A percentile compares a stretch with the other conserved stretches of the same genome.
These are phyloP conservation scores for Dothideomycetes sp. DNA, from an alignment of 2,329 filamentous ascomycete species.

Conservation along the genomic window DNA sequence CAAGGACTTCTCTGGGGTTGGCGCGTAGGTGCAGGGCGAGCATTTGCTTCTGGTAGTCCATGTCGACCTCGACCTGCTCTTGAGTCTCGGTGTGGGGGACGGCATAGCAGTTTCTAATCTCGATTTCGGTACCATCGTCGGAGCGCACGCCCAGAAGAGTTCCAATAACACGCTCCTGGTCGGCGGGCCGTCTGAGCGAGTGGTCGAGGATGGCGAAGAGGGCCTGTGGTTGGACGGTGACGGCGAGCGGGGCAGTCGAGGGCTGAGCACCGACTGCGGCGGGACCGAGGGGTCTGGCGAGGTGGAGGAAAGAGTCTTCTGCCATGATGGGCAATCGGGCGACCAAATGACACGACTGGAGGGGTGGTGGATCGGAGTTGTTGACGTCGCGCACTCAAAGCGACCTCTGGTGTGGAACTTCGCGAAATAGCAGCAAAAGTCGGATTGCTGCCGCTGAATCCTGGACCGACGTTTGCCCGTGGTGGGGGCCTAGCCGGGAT, in stretches of 20 bases:
- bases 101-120: conserved; percentile 92
- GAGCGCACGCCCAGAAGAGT: conserved; percentile 86
- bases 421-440: not conserved
- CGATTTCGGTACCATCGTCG: conserved; percentile 93
- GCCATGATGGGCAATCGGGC: conserved; percentile 55
- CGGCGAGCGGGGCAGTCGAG: conserved; percentile 81
- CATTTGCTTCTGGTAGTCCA: conserved; percentile 99
- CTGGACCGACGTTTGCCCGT: not conserved
- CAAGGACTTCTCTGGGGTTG: conserved; percentile 82
- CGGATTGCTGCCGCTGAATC: not conserved
- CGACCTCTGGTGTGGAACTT: not conserved
- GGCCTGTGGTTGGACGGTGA: conserved; percentile 88
- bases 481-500: no score
- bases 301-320: conserved; percentile 82
- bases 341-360: conserved; percentile 1
- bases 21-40: conserved; percentile 87
- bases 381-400: conserved; percentile 4
- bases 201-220: conserved; percentile 70
- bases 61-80: conserved; percentile 98
- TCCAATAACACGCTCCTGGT: conserved; percentile 92
- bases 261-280: conserved; percentile 67
- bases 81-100: conserved; percentile 97
- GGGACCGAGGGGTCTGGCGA: conserved; percentile 83
- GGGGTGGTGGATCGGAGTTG: conserved; percentile 8
- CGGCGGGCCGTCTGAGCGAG: conserved; percentile 79